Evolutionary conservation across 768 basidiomycete genomes (phyloP), one percentile per base, ranked within the genome.

Genomic region (Dictyophora rubrovolvata): DNA sequence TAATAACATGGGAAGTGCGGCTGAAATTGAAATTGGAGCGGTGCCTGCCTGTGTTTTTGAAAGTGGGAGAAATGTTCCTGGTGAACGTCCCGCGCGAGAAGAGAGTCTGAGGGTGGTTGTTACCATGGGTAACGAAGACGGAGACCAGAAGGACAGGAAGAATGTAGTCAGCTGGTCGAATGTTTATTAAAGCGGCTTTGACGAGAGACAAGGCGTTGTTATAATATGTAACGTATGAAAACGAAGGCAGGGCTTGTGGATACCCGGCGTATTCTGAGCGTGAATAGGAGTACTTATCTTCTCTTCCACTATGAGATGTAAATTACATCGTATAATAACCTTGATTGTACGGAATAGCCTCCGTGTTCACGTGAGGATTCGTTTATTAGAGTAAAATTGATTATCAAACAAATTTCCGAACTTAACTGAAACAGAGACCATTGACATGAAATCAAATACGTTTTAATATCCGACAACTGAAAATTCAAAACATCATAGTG

Each of bases 21-120:
- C 71, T 18, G 74, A 79, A 47, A 72, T 83, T 36, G 86, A 89
- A 66, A 69, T 88, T 17, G 88, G 88, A 42, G 77, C 85, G 34
- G 80, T 88, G 2, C 88, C 88, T 11, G 81, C 85, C 6, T 90
- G 87, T 86, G 83, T 80, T 66, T 89, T 91, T 76, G 57, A 81
- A 62, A 82, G 81, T 65, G 79, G 46, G 28, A n/a, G n/a, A 42
- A 42, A 42, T 9, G 42, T 42, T 42, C 42, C 42, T 42, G 70
- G 75, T 42, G 80, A 83, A 63, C 76, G 88, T 20, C 87, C 88
- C 1, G 71, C 86, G 64, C 79, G 89, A 33, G 80, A 73, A 53
- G 68, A 74, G 48, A 86, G 83, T 66, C 69, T 86, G n/a, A 42
- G 42, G 12, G 42, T 42, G 12, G 84, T 83, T 11, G 79, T 85